Evolutionary conservation across 2,329 filamentous ascomycete genomes (phyloP).

Genomic region (Monilinia polystroma): DNA sequence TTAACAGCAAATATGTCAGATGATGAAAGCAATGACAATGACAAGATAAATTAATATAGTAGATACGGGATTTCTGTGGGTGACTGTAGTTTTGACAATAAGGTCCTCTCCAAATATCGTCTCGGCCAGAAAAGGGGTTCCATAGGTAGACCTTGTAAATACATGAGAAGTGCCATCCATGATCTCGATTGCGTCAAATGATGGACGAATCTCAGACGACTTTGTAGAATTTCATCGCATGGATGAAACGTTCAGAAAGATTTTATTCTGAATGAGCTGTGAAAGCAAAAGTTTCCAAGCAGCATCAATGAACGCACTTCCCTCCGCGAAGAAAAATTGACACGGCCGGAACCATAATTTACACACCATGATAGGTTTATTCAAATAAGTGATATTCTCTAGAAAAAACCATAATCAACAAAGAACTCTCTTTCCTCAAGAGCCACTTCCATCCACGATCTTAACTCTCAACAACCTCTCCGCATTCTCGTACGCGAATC

Average conservation of each 20-base stretch:
- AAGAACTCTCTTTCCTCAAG: not conserved
- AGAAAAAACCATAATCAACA: too few species aligned
- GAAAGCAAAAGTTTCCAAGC: not conserved
- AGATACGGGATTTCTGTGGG: too few species aligned
- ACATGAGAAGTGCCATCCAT: not conserved
- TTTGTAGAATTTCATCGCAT: not conserved
- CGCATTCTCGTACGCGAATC: constrained; percentile 52
- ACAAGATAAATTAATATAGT: not conserved
- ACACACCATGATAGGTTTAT: too few species aligned
- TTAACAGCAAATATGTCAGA: not conserved
- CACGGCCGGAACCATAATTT: too few species aligned
- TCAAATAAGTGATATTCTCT: too few species aligned
- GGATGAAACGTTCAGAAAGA: not conserved
- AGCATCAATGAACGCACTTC: not conserved
- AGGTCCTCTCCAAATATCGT: not conserved
- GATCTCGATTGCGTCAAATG: not conserved
- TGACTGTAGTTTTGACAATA: not conserved
- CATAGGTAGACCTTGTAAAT: not conserved
- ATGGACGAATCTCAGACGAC: not conserved
- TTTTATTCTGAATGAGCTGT: too few species aligned
- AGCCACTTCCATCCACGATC: not conserved
- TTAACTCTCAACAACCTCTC: constrained; percentile 46
- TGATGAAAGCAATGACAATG: not conserved
- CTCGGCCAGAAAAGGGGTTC: not conserved
- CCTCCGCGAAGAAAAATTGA: too few species aligned